Evolutionary conservation across 805 yeast genomes (phyloP), one percentile per base, ranked within the genome.

Genomic region (Candida glaebosa): DNA sequence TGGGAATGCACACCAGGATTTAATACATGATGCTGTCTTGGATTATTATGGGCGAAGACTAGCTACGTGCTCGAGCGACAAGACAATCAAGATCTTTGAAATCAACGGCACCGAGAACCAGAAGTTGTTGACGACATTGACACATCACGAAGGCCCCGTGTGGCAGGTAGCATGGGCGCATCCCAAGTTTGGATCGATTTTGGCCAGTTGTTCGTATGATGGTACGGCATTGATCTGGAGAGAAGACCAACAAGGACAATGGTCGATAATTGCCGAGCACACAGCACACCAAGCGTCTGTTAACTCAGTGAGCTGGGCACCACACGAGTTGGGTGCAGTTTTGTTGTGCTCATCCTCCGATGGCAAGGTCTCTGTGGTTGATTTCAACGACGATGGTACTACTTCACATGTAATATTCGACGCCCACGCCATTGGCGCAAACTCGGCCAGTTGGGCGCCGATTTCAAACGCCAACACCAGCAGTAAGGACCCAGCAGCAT

Each of bases 141-240:
- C 78, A 37, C 97, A 95, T 30, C 99, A 93, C 63, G 96, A 89
- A 48, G 99, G 98, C 25, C 98, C 99, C 9, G 97, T 93, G 37
- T 93, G 99, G 99, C 96, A 91, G 67, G 95, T 89, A 16, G 80
- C 87, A 41, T 93, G 99, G 99, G 98, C 98, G 2, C 99, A 93
- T 61, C 99, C 99, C 24, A 91, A 91, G 63, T 93, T 91, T 58
- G 99, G 99, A 31, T 84, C 88, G 10, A 87, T 91, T 48, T 73
- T 93, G 49, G 99, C 99, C 1, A 84, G 96, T 18, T 87, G 96
- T 53, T 88, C 96, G 1, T 93, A 88, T 58, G 97, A 93, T 60
- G 99, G 99, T 41, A 85, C 85, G 56, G 97, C 87, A 14, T 69
- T 90, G 46, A 81, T 93, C 54, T 93, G 99, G 99, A 84, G 87